Evolutionary conservation across 352 stramenopile genomes (phyloP), one percentile per base, ranked within the genome.

Genomic region (Pilasporangium apinafurcum): DNA sequence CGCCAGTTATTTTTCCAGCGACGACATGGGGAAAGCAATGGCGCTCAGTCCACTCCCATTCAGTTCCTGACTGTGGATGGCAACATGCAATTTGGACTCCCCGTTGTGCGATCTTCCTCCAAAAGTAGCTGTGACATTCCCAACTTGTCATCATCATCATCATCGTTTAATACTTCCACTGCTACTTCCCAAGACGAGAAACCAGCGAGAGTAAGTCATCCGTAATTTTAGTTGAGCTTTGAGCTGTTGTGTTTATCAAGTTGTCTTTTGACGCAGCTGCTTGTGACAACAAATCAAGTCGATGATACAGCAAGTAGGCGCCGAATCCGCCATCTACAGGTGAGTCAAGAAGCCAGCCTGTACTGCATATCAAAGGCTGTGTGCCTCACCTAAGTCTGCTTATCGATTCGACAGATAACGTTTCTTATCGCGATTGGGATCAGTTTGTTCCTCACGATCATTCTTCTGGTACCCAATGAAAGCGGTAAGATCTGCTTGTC

Each of bases 11-110:
- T 44, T 13, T 39, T 51, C 30, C 29, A 44, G 8, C 30, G 25
- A 9, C 16, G 35, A 42, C n/a, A n/a, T n/a, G n/a, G n/a, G n/a
- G 22, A 37, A 16, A 37, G 32, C 32, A 37, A 37, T 37, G 32
- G 22, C 10, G 27, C 18, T 22, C 25, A 21, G 17, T 10, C 4
- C 34, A n/a, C 49, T 24, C 74, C 74, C 8, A 71, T 74, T 8
- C 74, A 86, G 37, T 44, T 86, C 25, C 21, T 86, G 24, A 56
- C 52, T 2, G 43, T 75, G 32, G 63, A 81, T 34, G 68, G 74
- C 1, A 51, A 58, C 10, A 59, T 57, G 1, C 57, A 71, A 13
- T 57, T 86, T 21, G 74, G 74, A 0, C 37, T 82, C 16, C 53
- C 68, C 2, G 47, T 39, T 38, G 16, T 21, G 14, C 34, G 37